Base-by-base conservation (phyloP, 306 rosid genomes). In the Gleditsia sinensis region DNA sequence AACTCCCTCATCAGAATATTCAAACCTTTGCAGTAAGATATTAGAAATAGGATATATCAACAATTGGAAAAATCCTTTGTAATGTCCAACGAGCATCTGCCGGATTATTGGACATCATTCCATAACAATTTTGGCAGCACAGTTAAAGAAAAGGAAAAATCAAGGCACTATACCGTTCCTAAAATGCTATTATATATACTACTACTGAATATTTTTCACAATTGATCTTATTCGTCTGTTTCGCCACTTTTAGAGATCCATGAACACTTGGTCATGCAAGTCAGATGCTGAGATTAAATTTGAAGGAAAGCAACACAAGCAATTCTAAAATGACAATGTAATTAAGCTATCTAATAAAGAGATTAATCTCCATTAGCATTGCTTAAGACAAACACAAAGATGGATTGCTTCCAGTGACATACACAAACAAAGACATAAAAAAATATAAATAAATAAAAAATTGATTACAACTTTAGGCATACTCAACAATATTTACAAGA, bases 1-100 rank as follows among this genome's bases (percentile, higher is more conserved):
- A 94, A 81, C 79, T 69, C 80, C 72, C 75, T 82, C 90, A 75
- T 88, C 78, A 82, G 79, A 78, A 83, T 75, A 83, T 60, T 40
- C 51, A 81, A 40, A 50, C 25, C 48, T 23, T 34, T 30, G 25
- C 46, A 48, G 67, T 45, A 42, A 71, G 51, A 64, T 19, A 53
- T 65, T 36, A 43, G 48, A 75, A 32, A 78, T 30, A 28, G 46
- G 12, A 50, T 20, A 50, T 42, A 40, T 33, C 63, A 48, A 39
- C n/a, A 33, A 70, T 16, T 2, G 30, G 37, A 75, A 69, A 54
- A 16, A 73, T 63, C 70, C 28, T 43, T 69, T 53, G 43, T 11
- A 43, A 59, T 33, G 58, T 28, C 39, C 27, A 42, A 13, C 6
- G 59, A 17, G 48, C 32, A 57, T 43, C 66, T 19, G 13, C 53